A percentile compares a stretch with the other conserved stretches of the same genome.
Evolutionary conservation across 2,329 filamentous ascomycete species (phyloP).

Genomic region (Botrytis byssoidea): DNA sequence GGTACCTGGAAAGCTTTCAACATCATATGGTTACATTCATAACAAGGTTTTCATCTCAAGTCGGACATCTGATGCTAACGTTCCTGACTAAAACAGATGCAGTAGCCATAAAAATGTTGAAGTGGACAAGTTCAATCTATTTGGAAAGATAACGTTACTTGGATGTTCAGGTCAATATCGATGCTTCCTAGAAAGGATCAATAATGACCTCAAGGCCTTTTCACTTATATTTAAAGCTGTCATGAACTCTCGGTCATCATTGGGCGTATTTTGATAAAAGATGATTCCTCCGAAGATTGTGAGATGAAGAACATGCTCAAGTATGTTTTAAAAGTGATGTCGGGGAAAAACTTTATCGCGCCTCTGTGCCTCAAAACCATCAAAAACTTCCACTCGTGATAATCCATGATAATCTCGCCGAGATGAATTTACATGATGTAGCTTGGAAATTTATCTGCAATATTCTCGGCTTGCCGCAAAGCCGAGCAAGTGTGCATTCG

Average conservation of each 20-base stretch:
- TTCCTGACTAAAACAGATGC: background rate
- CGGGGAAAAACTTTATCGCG: background rate
- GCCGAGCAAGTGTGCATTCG: background rate
- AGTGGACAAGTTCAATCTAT: background rate
- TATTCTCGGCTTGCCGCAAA: background rate
- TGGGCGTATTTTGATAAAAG: background rate
- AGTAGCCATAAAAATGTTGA: background rate
- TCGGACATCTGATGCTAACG: slow-evolving; percentile 5
- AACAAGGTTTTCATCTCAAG: slow-evolving; percentile 12
- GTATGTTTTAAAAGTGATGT: background rate
- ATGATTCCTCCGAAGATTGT: background rate
- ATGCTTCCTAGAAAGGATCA: background rate
- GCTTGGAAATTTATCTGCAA: background rate
- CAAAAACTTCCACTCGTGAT: background rate
- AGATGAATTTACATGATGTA: background rate
- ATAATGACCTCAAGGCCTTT: background rate
- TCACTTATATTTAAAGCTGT: background rate
- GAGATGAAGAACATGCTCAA: background rate
- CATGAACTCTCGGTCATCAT: background rate
- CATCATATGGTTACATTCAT: slow-evolving; percentile 8
- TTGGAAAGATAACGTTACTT: background rate
- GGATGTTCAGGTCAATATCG: background rate
- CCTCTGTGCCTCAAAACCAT: background rate
- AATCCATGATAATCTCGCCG: background rate
- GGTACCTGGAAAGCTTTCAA: background rate